Conservation (phyloP, 2,329 filamentous ascomycete species). For the Curvularia sp. region DNA sequence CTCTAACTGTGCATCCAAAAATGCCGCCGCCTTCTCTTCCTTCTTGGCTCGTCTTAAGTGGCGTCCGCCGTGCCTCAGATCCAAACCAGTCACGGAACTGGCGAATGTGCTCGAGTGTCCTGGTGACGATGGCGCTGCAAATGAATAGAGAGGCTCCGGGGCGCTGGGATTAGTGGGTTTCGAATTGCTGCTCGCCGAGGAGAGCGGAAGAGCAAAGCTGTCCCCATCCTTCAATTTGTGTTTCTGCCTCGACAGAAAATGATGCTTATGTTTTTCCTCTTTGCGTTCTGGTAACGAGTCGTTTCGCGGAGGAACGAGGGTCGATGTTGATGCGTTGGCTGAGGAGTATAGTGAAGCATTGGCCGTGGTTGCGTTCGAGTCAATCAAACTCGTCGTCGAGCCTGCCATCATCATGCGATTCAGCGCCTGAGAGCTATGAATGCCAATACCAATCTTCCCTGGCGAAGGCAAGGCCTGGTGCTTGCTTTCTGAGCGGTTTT, state of each 20-base stretch:
- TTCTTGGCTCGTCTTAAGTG: slow-evolving; percentile 77
- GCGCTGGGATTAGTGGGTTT: slow-evolving; percentile 76
- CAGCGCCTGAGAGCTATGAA: slow-evolving; percentile 67
- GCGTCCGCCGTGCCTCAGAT: slow-evolving; percentile 77
- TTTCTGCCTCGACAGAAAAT: slow-evolving; percentile 80
- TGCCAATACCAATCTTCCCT: slow-evolving; percentile 67
- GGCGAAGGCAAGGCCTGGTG: slow-evolving; percentile 75
- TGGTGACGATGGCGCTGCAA: slow-evolving; percentile 75
- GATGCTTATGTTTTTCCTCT: slow-evolving; percentile 76
- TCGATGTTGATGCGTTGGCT: slow-evolving; percentile 78
- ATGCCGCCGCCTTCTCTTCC: slow-evolving; percentile 57
- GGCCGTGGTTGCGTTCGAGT: slow-evolving; percentile 62
- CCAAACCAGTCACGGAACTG: slow-evolving; percentile 82
- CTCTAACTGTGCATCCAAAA: slow-evolving; percentile 44
- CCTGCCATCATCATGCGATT: slow-evolving; percentile 68
- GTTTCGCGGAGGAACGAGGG: slow-evolving; percentile 67
- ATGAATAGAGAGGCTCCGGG: slow-evolving; percentile 79
- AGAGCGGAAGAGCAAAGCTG: slow-evolving; percentile 72
- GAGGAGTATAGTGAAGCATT: slow-evolving; percentile 72
- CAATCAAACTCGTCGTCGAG: slow-evolving; percentile 73
- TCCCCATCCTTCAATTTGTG: slow-evolving; percentile 77
- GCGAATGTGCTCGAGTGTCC: slow-evolving; percentile 72
- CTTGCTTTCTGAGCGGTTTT: slow-evolving; percentile 66
- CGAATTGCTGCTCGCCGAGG: slow-evolving; percentile 78
- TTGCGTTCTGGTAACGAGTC: slow-evolving; percentile 62